These are phyloP conservation scores for Lecanicillium sp. DNA, from an alignment of 2,329 filamentous ascomycete genomes.

Conservation along the genomic window DNA sequence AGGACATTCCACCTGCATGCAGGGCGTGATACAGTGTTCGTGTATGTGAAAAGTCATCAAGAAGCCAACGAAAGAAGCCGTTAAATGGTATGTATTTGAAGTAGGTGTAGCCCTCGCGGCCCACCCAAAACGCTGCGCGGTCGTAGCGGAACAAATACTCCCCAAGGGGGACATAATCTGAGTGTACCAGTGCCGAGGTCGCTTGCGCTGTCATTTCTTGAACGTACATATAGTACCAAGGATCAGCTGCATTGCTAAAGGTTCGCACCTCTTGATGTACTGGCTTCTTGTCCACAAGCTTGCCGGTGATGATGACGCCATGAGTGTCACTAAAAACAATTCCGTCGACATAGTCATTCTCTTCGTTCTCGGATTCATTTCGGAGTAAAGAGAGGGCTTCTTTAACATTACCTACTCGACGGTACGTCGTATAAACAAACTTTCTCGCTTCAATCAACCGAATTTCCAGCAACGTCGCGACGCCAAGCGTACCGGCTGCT, in stretches of 20 bases:
- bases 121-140: constrained; percentile 68
- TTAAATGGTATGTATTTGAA: constrained; percentile 59
- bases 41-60: constrained; percentile 67
- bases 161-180: constrained; percentile 56
- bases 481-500: constrained; percentile 58
- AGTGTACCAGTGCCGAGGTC: constrained; percentile 12
- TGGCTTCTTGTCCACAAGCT: constrained; percentile 46
- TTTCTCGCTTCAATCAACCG: constrained; percentile 49
- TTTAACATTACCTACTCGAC: constrained; percentile 39
- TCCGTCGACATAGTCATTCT: constrained; percentile 64
- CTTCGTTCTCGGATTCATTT: constrained; percentile 31
- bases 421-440: constrained; percentile 57
- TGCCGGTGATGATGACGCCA: constrained; percentile 59
- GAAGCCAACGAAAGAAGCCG: constrained; percentile 54
- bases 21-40: constrained; percentile 67
- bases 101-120: constrained; percentile 56
- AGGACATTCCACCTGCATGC: constrained; percentile 57
- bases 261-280: constrained; percentile 36
- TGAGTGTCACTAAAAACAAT: constrained; percentile 55
- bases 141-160: constrained; percentile 75
- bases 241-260: constrained; percentile 51
- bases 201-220: constrained; percentile 31
- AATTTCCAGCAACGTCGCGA: constrained; percentile 60
- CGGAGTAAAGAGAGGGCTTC: constrained; percentile 40
- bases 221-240: constrained; percentile 72